phyloP scores from a whole-genome alignment of 768 basidiomycete species.

The Trametes punicea region DNA sequence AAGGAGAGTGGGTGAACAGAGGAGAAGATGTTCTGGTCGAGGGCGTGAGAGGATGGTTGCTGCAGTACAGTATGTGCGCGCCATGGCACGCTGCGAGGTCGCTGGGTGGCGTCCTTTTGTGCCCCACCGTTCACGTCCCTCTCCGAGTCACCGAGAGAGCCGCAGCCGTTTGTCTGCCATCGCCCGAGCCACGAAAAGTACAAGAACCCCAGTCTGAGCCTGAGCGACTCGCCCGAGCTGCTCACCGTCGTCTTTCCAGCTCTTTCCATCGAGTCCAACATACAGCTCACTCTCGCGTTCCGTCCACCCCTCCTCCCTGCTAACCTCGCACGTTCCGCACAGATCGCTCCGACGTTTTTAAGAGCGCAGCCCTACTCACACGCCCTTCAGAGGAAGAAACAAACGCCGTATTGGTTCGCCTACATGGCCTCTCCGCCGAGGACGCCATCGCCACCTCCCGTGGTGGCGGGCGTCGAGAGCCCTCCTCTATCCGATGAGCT shows the following conservation, averaged over 20 bases:
- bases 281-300: not conserved
- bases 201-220: no score
- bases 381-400: not conserved
- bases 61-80: no score
- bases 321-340: not conserved
- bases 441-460: not conserved
- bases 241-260: not conserved
- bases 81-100: no score
- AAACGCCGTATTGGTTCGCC: no score
- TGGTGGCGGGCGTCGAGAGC: not conserved
- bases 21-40: no score
- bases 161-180: no score
- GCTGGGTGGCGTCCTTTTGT: no score
- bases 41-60: no score
- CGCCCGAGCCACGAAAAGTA: no score
- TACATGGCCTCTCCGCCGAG: constrained; percentile 6
- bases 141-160: no score
- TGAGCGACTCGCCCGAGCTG: not conserved
- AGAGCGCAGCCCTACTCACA: not conserved
- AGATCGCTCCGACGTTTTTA: not conserved
- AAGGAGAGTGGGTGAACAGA: no score
- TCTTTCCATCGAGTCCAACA: constrained; percentile 7
- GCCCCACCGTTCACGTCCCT: no score
- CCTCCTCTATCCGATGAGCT: not conserved
- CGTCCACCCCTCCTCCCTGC: not conserved